A percentile compares a stretch with the other conserved stretches of the same genome.
phyloP scores from a whole-genome alignment of 1,284 basidiomycete species.

The Heterobasidion parviporum region DNA sequence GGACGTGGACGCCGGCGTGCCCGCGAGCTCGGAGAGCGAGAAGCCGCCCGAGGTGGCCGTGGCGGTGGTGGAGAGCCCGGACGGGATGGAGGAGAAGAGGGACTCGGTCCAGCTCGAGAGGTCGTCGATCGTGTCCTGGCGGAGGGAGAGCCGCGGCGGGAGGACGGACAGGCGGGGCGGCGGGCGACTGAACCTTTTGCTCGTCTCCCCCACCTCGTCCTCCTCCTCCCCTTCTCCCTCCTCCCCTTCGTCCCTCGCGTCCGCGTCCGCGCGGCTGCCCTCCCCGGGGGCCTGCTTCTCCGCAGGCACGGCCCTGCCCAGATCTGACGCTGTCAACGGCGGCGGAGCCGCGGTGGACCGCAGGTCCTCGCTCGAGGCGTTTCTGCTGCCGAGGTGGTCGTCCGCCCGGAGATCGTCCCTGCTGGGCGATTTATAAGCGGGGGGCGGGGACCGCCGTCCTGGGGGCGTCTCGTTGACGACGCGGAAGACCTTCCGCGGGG shows the following conservation, averaged over 20 bases:
- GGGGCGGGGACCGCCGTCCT: conserved; percentile 30
- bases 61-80: background rate
- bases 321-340: background rate
- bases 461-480: conserved; percentile 27
- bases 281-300: background rate
- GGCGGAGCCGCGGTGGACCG: background rate
- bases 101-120: conserved; percentile 20
- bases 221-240: conserved; percentile 4
- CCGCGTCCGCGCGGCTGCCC: background rate
- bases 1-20: background rate
- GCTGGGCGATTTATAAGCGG: conserved; percentile 25
- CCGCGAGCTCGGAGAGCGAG: background rate
- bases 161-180: conserved; percentile 22
- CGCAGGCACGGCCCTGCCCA: background rate
- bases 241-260: conserved; percentile 1
- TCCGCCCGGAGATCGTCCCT: conserved; percentile 1
- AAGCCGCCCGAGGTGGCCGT: background rate
- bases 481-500: conserved; percentile 12
- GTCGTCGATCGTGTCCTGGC: conserved; percentile 25
- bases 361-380: background rate
- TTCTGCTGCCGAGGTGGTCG: background rate
- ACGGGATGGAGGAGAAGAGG: conserved; percentile 19
- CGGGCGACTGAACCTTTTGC: conserved; percentile 9
- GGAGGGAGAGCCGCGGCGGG: conserved; percentile 49
- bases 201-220: background rate